Evolutionary conservation across 1,284 basidiomycete genomes (phyloP), one percentile per base, ranked within the genome.

Genomic region (Boletus austroedulis): DNA sequence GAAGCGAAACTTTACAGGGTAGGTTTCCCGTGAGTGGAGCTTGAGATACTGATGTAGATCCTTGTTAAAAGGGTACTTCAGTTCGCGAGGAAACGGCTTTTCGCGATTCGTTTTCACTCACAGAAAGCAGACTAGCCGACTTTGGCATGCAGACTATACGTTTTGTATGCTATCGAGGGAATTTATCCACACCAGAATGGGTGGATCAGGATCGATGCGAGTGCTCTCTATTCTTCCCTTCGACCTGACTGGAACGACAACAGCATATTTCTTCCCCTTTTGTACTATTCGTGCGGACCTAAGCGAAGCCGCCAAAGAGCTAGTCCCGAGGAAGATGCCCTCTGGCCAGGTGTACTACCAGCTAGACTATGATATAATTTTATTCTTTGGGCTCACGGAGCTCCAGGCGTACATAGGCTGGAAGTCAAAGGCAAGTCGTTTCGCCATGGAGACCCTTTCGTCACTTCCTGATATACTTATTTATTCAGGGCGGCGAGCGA

Each of bases 361-460:
- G 23, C 28, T 63, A 9, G 57, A 60, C 36, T 62, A 63, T 21
- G 47, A 63, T 23, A 57, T 63, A 24, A 38, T 56, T 23, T n/a
- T 63, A 8, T 47, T 46, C 2, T 62, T 63, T 43, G 56, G 61
- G 2, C 23, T 48, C 21, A 44, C 50, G 0, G 61, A 50, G 21
- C n/a, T 63, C 19, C 29, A 50, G 29, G 61, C 61, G 4, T 15
- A 56, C 1, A 15, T 62, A 8, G 29, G 43, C 2, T 62, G 61
- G 61, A 60, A 48, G 24, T 12, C 53, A 5, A 51, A 32, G 21
- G 61, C 48, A 17, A 44, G 53, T 29, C 8, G 8, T n/a, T n/a
- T n/a, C n/a, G n/a, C n/a, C n/a, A n/a, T n/a, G n/a, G n/a, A n/a
- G n/a, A n/a, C n/a, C n/a, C n/a, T n/a, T n/a, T n/a, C n/a, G n/a